Base-by-base conservation (phyloP, 208 protist species). In the Acanthamoeba castellanii region DNA sequence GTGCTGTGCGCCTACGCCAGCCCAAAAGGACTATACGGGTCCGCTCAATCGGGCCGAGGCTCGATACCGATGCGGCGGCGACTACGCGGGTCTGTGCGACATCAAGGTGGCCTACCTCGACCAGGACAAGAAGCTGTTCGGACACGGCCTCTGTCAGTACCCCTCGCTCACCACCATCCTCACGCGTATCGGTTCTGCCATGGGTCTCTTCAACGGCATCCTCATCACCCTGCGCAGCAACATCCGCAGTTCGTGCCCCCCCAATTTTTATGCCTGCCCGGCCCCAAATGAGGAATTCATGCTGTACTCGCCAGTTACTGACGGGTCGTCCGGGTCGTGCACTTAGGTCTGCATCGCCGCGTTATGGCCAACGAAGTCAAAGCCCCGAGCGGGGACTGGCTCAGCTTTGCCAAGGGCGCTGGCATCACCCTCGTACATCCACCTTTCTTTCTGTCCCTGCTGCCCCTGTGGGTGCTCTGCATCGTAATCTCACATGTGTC, bases 171-270 rank as follows among this genome's bases (percentile, higher is more conserved):
- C 42, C 22, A 82, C 74, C 34, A 82, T 82, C 74, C 37, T 82
- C 22, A 82, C 74, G 32, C n/a, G 74, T 27, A 82, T 82, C 37
- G 74, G 74, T 82, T 82, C 74, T 0, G 74, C 74, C 74, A 82
- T 82, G 74, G 74, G 74, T 27, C 74, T 82, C 16, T 82, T 82
- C 74, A 82, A 82, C 74, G 74, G 74, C 32, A 82, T 82, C 74
- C 74, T 82, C 74, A 82, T 82, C 74, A 82, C 74, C 22, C 32
- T 82, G 74, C 74, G 74, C 74, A 82, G 74, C 74, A 82, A 82
- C 74, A 82, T 82, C 18, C 74, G 74, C 32, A 82, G 74, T 82
- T 30, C 32, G 34, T 78, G 27, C 8, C 25, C 27, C 37, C 32
- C 37, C n/a, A n/a, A n/a, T n/a, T n/a, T n/a, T n/a, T n/a, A n/a